Evolutionary conservation across 1,284 basidiomycete genomes (phyloP), one percentile per base, ranked within the genome.

Genomic region (Naganishia liquefaciens): DNA sequence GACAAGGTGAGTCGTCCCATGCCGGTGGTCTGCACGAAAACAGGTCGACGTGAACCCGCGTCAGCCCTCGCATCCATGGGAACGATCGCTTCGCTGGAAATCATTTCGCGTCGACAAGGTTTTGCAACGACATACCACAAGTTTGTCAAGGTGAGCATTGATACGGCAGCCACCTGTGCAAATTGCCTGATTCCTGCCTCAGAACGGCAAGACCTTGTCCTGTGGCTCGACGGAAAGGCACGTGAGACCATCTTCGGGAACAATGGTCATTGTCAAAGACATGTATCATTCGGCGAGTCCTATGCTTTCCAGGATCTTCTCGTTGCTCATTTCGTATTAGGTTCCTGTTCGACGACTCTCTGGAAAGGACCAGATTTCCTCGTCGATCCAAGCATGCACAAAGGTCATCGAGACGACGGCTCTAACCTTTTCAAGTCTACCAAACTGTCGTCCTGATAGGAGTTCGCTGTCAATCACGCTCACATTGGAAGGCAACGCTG

Each of bases 1-100:
- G 92, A 39, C 92, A 94, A 87, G 91, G 91, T 90, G 71, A 62
- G 73, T 47, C 7, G 28, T 25, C 25, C 11, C 15, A 33, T 19
- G 40, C 17, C 46, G n/a, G n/a, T 23, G n/a, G 9, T 28, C 21
- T 39, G 23, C 51, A 44, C 13, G 13, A 30, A 37, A 37, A 9
- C 33, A 13, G 13, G 33, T 7, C 33, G 4, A 37, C 33, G 13
- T 4, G 23, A 46, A 40, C 49, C 61, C 64, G 49, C 66, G 15
- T 9, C 57, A 91, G 91, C 91, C 6, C 77, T 94, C 50, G 87
- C 89, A n/a, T 92, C 91, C 44, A 86, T 88, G 58, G 87, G 88
- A 33, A 86, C 90, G 2, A 72, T 80, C 87, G 33, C 86, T 80
- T 40, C 90, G 2, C 27, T 79, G 10, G 73, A 76, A 33, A 87